Percentiles rank a stretch among this genome's conserved stretches.
Evolutionary conservation across 768 basidiomycete species (phyloP).

Genomic region (Hygrocybe coccinea): DNA sequence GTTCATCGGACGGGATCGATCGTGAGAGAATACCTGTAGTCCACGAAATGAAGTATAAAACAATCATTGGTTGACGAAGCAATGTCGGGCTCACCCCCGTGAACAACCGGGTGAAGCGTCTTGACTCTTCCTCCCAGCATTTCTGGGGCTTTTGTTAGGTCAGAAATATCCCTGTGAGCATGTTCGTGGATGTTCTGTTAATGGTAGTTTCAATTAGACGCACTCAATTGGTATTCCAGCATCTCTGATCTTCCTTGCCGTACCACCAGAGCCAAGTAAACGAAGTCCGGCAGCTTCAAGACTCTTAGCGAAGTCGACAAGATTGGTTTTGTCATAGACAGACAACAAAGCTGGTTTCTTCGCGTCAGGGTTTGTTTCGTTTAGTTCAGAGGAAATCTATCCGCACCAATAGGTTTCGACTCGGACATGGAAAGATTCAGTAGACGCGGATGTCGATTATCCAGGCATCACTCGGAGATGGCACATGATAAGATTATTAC

Average conservation of each 20-base stretch:
- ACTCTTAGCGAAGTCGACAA: slow-evolving; percentile 85
- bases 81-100: slow-evolving; percentile 63
- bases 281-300: slow-evolving; percentile 77
- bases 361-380: too few species aligned
- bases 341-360: slow-evolving; percentile 69
- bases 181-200: slow-evolving; percentile 1
- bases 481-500: too few species aligned
- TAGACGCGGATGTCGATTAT: too few species aligned
- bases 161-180: slow-evolving; percentile 80
- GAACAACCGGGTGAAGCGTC: slow-evolving; percentile 95
- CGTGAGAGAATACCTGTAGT: slow-evolving; percentile 85
- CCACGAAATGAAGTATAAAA: background rate
- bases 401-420: too few species aligned
- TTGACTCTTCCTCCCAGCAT: slow-evolving; percentile 99
- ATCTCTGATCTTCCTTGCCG: slow-evolving; percentile 95
- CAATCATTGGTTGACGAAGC: background rate
- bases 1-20: slow-evolving; percentile 82
- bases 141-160: slow-evolving; percentile 96
- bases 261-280: slow-evolving; percentile 92
- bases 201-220: slow-evolving; percentile 29
- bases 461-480: too few species aligned
- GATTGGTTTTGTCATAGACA: slow-evolving; percentile 91
- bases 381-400: too few species aligned
- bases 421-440: too few species aligned
- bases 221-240: slow-evolving; percentile 87